Conservation (phyloP, 2,329 filamentous ascomycete genomes). For the Fusarium sp. region DNA sequence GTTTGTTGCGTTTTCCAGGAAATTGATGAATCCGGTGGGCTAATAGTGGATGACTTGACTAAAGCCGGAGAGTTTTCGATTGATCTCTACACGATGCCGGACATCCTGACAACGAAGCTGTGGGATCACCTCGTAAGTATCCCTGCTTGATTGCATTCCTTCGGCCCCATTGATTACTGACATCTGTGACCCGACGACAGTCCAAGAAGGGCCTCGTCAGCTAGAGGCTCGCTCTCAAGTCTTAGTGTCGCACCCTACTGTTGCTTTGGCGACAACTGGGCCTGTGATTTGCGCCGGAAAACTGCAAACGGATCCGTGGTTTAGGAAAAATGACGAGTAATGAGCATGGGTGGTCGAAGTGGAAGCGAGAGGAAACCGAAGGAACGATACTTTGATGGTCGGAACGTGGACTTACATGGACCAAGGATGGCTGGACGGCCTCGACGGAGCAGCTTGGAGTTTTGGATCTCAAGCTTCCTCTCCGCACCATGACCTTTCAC, state of each 20-base stretch:
- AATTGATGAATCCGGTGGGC: constrained; percentile 49
- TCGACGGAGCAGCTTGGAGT: constrained; percentile 1
- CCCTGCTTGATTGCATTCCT: neutral
- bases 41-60: constrained; percentile 52
- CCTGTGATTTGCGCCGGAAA: constrained; percentile 36
- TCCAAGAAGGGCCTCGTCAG: constrained; percentile 57
- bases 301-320: constrained; percentile 33
- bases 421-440: neutral
- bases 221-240: constrained; percentile 38
- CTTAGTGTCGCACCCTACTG: constrained; percentile 34
- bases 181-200: constrained; percentile 33
- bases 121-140: constrained; percentile 82
- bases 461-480: constrained; percentile 6
- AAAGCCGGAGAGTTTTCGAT: constrained; percentile 96
- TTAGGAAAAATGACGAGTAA: constrained; percentile 40
- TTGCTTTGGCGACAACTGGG: constrained; percentile 30
- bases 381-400: constrained; percentile 25
- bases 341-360: constrained; percentile 23
- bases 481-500: constrained; percentile 2
- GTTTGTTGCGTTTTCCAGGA: constrained; percentile 35
- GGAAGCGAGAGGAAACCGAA: constrained; percentile 17
- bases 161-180: constrained; percentile 9
- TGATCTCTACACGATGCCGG: constrained; percentile 96
- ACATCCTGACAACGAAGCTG: constrained; percentile 88
- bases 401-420: constrained; percentile 7